Percentiles rank a stretch among this genome's conserved stretches.
These are phyloP conservation scores for Pythium phragmiticola DNA, from an alignment of 352 stramenopile species.

Conservation along the genomic window DNA sequence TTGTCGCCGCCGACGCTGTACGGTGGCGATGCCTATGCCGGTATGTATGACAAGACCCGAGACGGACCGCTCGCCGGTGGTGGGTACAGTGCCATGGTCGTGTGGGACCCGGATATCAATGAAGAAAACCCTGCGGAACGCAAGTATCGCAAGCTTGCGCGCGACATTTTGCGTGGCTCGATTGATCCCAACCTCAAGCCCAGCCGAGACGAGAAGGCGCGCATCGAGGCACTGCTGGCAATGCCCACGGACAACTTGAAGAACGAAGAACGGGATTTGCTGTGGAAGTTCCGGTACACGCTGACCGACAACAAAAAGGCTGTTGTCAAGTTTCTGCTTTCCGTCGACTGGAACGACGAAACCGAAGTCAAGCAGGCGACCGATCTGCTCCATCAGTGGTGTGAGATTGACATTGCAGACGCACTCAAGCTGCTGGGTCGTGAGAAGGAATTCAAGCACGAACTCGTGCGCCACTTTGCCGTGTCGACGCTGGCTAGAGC, in stretches of 20 bases:
- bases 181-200: slow-evolving; percentile 98
- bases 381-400: slow-evolving; percentile 79
- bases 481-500: slow-evolving; percentile 94
- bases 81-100: slow-evolving; percentile 51
- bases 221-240: slow-evolving; percentile 92
- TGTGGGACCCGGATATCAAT: slow-evolving; percentile 86
- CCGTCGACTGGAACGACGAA: slow-evolving; percentile 98
- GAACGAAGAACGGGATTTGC: slow-evolving; percentile 90
- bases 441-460: slow-evolving; percentile 88
- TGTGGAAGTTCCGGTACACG: slow-evolving; percentile 97
- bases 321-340: slow-evolving; percentile 97
- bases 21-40: slow-evolving; percentile 11
- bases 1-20: slow-evolving; percentile 23
- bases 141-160: slow-evolving; percentile 97
- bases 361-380: slow-evolving; percentile 94
- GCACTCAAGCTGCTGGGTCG: slow-evolving; percentile 96
- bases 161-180: slow-evolving; percentile 94
- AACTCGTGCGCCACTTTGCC: slow-evolving; percentile 94
- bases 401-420: slow-evolving; percentile 97
- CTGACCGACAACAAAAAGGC: slow-evolving; percentile 94
- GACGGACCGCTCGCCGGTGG: slow-evolving; percentile 18
- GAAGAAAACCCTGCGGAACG: slow-evolving; percentile 94
- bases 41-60: slow-evolving; percentile 19
- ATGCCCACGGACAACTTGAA: slow-evolving; percentile 93
- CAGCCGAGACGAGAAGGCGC: slow-evolving; percentile 91